Percentiles rank a stretch among this genome's conserved stretches.
Conservation (phyloP, 805 yeast species). For the Candida endomychidarum region DNA sequence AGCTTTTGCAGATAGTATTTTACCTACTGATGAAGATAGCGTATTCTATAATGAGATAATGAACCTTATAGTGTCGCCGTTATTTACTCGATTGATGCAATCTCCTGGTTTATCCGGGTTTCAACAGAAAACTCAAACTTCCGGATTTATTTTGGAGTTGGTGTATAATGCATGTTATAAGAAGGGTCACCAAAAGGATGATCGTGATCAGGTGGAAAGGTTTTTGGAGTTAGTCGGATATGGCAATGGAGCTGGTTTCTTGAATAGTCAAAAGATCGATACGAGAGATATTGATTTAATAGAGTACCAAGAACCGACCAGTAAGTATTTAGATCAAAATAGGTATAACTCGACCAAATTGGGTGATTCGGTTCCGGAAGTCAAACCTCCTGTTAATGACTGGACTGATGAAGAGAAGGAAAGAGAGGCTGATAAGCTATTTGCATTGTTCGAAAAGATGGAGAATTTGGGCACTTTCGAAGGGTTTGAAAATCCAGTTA, state of each 20-base stretch:
- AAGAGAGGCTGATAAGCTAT: slow-evolving; percentile 44
- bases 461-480: slow-evolving; percentile 36
- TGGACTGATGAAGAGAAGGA: slow-evolving; percentile 45
- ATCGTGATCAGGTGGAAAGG: slow-evolving; percentile 9
- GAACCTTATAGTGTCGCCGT: slow-evolving; percentile 10
- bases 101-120: slow-evolving; percentile 12
- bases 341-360: background rate
- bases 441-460: slow-evolving; percentile 41
- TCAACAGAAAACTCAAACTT: slow-evolving; percentile 12
- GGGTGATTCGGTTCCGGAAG: background rate
- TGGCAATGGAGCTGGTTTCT: slow-evolving; percentile 15
- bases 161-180: slow-evolving; percentile 19
- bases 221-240: slow-evolving; percentile 26
- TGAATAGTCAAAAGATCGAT: slow-evolving; percentile 15
- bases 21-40: slow-evolving; percentile 12
- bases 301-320: slow-evolving; percentile 16
- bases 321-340: slow-evolving; percentile 15
- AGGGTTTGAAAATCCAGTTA: slow-evolving; percentile 38
- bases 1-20: background rate
- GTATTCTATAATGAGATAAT: slow-evolving; percentile 16
- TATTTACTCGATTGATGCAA: slow-evolving; percentile 6
- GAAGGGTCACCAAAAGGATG: slow-evolving; percentile 10
- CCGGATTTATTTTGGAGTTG: slow-evolving; percentile 17
- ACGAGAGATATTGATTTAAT: slow-evolving; percentile 17
- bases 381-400: slow-evolving; percentile 9